Evolutionary conservation across 352 stramenopile species (phyloP).

Genomic region (Elongisporangium undulatum): DNA sequence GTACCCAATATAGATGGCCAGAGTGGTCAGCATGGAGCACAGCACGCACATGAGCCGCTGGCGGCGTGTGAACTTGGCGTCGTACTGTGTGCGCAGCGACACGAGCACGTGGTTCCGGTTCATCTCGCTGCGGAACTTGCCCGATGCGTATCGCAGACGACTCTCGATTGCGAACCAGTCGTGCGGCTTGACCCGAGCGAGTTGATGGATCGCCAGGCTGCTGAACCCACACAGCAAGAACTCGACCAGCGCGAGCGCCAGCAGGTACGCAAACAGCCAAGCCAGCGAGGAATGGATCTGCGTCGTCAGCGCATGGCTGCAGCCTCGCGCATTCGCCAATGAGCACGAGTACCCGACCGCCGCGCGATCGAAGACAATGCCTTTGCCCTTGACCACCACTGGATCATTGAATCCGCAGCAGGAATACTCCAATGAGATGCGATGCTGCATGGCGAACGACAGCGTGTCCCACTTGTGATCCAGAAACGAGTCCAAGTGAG

Average conservation of each 20-base stretch:
- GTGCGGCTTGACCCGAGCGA: constrained; percentile 25
- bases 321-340: constrained; percentile 28
- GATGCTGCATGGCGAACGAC: constrained; percentile 17
- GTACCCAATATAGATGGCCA: constrained; percentile 41
- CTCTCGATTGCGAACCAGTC: constrained; percentile 49
- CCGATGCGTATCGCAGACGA: constrained; percentile 42
- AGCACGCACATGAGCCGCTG: constrained; percentile 53
- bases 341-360: constrained; percentile 34
- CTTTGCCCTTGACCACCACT: constrained; percentile 17
- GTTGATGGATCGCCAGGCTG: constrained; percentile 18
- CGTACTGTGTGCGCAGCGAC: constrained; percentile 43
- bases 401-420: constrained; percentile 59
- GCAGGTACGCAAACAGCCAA: constrained; percentile 42
- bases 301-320: constrained; percentile 18
- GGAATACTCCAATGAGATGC: constrained; percentile 32
- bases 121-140: constrained; percentile 48
- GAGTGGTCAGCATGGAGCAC: constrained; percentile 32
- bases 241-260: constrained; percentile 30
- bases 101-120: constrained; percentile 35
- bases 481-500: constrained; percentile 26
- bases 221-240: constrained; percentile 16
- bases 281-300: constrained; percentile 33
- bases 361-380: constrained; percentile 41
- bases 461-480: constrained; percentile 37
- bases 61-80: constrained; percentile 50